phyloP scores from a whole-genome alignment of 352 stramenopile genomes.

The Phytophthora lateralis region DNA sequence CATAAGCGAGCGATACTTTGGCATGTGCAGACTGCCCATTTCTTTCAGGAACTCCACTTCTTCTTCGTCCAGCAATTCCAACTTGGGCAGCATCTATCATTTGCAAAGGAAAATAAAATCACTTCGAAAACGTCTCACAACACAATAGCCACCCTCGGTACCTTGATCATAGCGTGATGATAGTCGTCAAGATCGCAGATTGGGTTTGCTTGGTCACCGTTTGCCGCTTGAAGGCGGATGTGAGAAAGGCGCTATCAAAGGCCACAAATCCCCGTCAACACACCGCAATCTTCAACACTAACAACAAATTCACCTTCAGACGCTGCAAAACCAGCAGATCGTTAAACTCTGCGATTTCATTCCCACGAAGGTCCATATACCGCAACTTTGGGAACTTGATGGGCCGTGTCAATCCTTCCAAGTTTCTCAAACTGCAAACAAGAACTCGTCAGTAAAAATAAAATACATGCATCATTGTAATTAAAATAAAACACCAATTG shows the following conservation, averaged over 20 bases:
- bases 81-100: conserved; percentile 51
- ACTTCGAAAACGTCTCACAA: background rate
- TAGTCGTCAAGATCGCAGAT: conserved; percentile 72
- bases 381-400: conserved; percentile 76
- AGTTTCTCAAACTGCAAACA: conserved; percentile 39
- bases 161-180: conserved; percentile 48
- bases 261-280: conserved; percentile 1
- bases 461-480: background rate
- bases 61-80: conserved; percentile 74
- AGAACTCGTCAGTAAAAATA: background rate
- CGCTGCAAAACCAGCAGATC: conserved; percentile 52
- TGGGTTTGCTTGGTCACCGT: conserved; percentile 63
- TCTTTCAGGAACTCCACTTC: conserved; percentile 64
- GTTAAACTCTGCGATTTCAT: conserved; percentile 53
- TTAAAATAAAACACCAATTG: conserved; percentile 52
- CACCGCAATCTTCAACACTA: background rate
- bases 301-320: conserved; percentile 44
- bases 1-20: conserved; percentile 61
- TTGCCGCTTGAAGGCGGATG: conserved; percentile 63
- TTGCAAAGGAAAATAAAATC: conserved; percentile 3
- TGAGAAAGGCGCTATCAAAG: conserved; percentile 50
- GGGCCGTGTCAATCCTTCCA: conserved; percentile 63
- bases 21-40: conserved; percentile 66
- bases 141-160: conserved; percentile 10
- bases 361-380: conserved; percentile 77